These are phyloP conservation scores for Beauveria pseudobassiana DNA, from an alignment of 2,329 filamentous ascomycete species.

Conservation along the genomic window DNA sequence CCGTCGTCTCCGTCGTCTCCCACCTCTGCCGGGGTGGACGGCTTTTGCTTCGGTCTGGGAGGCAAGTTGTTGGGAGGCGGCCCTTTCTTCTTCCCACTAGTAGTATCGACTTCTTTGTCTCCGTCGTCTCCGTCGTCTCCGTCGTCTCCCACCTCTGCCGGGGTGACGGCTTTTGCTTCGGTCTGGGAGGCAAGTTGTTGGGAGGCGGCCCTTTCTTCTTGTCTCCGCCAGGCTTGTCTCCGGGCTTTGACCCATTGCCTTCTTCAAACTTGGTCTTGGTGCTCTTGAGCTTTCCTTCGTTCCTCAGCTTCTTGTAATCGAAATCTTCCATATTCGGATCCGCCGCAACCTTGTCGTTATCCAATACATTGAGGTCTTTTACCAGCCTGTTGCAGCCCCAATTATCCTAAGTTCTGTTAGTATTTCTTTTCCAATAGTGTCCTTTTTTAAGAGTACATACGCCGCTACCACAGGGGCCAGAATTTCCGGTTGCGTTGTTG, in stretches of 20 bases:
- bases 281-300: background rate
- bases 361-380: background rate
- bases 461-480: background rate
- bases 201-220: background rate
- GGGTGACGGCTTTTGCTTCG: background rate
- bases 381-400: background rate
- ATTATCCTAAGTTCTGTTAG: background rate
- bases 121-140: too few relatives aligned
- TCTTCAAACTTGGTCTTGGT: too few relatives aligned
- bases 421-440: background rate
- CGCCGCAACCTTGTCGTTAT: background rate
- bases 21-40: too few relatives aligned
- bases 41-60: too few relatives aligned
- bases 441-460: background rate
- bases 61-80: too few relatives aligned
- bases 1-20: too few relatives aligned
- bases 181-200: background rate
- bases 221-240: too few relatives aligned
- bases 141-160: too few relatives aligned
- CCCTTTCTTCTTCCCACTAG: too few relatives aligned
- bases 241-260: too few relatives aligned
- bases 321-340: background rate
- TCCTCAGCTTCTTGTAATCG: background rate
- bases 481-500: background rate
- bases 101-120: too few relatives aligned